A percentile compares a stretch with the other conserved stretches of the same genome.
Evolutionary conservation across 768 basidiomycete genomes (phyloP).

Genomic region (Leccinum imitatum): DNA sequence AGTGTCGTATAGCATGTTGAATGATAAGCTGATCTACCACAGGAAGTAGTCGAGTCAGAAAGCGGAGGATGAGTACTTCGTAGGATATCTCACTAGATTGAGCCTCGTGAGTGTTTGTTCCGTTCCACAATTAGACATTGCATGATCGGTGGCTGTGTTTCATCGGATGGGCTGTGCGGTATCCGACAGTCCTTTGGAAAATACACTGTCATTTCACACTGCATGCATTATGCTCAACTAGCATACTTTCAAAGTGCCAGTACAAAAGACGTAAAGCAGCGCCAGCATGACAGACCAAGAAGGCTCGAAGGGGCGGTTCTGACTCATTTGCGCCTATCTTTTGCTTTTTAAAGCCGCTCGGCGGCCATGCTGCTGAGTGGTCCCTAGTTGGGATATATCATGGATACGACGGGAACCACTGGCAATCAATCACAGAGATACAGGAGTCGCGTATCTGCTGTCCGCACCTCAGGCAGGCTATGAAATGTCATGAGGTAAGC

Average conservation of each 20-base stretch:
- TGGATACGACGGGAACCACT: not conserved
- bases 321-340: not conserved
- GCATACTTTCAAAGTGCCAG: not conserved
- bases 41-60: slow-evolving; percentile 22
- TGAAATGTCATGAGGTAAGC: slow-evolving; percentile 15
- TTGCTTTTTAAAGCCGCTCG: not conserved
- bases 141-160: slow-evolving; percentile 27
- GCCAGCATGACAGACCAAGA: slow-evolving; percentile 1
- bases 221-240: too few relatives aligned
- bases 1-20: slow-evolving; percentile 30
- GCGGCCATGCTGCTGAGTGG: not conserved
- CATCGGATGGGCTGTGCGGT: not conserved
- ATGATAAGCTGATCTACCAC: slow-evolving; percentile 25
- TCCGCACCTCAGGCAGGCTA: slow-evolving; percentile 16
- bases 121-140: slow-evolving; percentile 6
- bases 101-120: slow-evolving; percentile 4
- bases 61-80: slow-evolving; percentile 17
- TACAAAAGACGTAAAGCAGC: not conserved
- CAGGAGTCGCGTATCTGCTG: not conserved
- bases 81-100: slow-evolving; percentile 9
- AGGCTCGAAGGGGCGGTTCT: not conserved
- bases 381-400: not conserved
- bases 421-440: not conserved
- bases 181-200: too few relatives aligned
- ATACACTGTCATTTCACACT: too few relatives aligned